Percentiles rank a stretch among this genome's conserved stretches.
phyloP scores from a whole-genome alignment of 1,139 yeast genomes.

The Blastobotrys apis region DNA sequence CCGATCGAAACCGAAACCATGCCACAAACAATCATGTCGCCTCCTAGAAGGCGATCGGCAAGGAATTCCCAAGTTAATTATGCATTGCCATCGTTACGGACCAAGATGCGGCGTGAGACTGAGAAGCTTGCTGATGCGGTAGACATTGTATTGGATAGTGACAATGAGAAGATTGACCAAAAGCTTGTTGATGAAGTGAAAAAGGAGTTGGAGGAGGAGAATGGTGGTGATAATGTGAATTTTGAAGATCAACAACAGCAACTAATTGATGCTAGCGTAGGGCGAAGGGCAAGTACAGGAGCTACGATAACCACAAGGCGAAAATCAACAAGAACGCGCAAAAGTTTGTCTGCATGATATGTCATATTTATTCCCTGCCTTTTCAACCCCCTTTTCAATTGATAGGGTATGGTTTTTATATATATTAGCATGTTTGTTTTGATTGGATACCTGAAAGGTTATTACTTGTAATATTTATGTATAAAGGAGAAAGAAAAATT shows the following conservation, averaged over 20 bases:
- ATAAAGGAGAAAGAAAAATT: no score
- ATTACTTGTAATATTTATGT: no score
- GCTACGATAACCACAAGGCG: neutral
- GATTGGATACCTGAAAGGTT: no score
- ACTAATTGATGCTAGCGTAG: neutral
- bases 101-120: conserved; percentile 67
- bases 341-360: conserved; percentile 1
- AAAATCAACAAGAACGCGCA: neutral
- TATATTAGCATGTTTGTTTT: no score
- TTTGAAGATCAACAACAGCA: neutral
- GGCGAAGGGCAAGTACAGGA: conserved; percentile 6
- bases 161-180: neutral
- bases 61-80: conserved; percentile 47
- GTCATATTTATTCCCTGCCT: no score
- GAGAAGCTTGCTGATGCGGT: conserved; percentile 57
- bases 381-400: no score
- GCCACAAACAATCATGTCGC: conserved; percentile 15
- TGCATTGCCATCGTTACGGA: conserved; percentile 61
- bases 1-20: conserved; percentile 20
- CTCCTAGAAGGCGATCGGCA: conserved; percentile 14
- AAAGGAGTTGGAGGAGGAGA: no score
- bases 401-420: no score
- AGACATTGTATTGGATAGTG: neutral
- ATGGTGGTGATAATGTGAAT: no score
- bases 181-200: conserved; percentile 7